Base-by-base conservation (phyloP, 129 eudicot genomes). In the Arctium lappa region DNA sequence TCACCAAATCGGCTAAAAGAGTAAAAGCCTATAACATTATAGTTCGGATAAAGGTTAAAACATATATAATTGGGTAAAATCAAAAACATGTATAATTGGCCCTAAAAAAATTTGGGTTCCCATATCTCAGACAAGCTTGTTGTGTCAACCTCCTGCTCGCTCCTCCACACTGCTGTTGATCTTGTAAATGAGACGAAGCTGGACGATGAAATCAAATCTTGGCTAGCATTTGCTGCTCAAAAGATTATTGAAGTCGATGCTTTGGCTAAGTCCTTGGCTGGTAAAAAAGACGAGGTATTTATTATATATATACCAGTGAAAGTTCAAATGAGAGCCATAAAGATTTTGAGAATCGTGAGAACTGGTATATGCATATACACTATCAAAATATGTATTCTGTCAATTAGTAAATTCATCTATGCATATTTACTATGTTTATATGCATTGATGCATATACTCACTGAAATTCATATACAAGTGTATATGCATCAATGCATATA, bases 151-250 rank as follows among this genome's bases (percentile, higher is more conserved):
- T 91, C 96, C 38, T 86, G 91, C 86, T 91, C 96, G 3, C 96
- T 91, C 72, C 91, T 91, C 78, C 68, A 60, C 68, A 60, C 68
- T n/a, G 68, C 68, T 60, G 68, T 60, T 60, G 68, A 60, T 60
- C 68, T 60, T 60, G 68, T 60, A 60, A 60, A 60, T 1, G 68
- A 60, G 68, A 60, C 68, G 29, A 60, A 60, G 85, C 79, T 91
- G 81, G 95, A 91, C 83, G 2, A 73, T 3, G 95, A 91, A 84
- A 88, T 91, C 74, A 89, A 87, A 76, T 89, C 95, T 27, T 91
- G 95, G 95, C 88, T 91, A 30, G 95, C 95, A 72, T 91, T 91
- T 80, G 93, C 95, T 68, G 95, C 95, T 44, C 95, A 91, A 69
- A 91, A 91, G 81, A 86, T 30, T 60, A 7, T 60, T 60, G 68